These are phyloP conservation scores for Microdochium bolleyi DNA, from an alignment of 2,329 filamentous ascomycete genomes.

Conservation along the genomic window DNA sequence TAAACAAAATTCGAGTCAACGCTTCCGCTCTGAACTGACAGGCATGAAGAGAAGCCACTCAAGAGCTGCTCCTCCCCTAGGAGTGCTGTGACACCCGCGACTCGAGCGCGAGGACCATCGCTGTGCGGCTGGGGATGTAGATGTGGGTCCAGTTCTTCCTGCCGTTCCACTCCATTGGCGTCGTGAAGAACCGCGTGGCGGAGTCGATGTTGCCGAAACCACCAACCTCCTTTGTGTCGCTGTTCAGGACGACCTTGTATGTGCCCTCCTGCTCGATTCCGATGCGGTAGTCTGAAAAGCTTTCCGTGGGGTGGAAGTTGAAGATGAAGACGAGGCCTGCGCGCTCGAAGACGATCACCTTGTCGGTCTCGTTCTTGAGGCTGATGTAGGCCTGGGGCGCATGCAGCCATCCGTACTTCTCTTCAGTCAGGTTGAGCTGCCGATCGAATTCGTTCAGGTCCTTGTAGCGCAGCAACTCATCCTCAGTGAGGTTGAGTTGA, in stretches of 20 bases:
- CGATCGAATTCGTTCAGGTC: conserved; percentile 92
- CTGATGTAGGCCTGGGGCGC: conserved; percentile 83
- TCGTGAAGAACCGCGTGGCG: conserved; percentile 85
- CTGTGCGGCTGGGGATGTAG: conserved; percentile 79
- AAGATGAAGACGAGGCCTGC: conserved; percentile 88
- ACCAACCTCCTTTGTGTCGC: conserved; percentile 69
- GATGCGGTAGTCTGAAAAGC: conserved; percentile 87
- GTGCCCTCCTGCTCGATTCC: conserved; percentile 79
- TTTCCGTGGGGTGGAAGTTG: conserved; percentile 83
- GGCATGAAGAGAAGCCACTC: too few species aligned
- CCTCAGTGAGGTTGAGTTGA: conserved; percentile 88
- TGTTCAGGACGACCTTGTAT: conserved; percentile 79
- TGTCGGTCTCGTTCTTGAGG: conserved; percentile 88
- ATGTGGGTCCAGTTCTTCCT: conserved; percentile 87
- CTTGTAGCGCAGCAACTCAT: conserved; percentile 75
- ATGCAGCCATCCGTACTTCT: conserved; percentile 86
- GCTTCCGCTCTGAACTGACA: neutral
- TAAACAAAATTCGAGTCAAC: neutral
- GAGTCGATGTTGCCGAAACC: conserved; percentile 73
- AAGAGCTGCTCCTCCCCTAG: too few species aligned
- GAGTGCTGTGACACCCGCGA: conserved; percentile 22
- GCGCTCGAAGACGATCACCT: conserved; percentile 92
- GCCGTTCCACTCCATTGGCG: conserved; percentile 81
- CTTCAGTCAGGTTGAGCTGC: conserved; percentile 81
- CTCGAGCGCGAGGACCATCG: conserved; percentile 57